Evolutionary conservation across 2,329 filamentous ascomycete species (phyloP), one percentile per base, ranked within the genome.

Genomic region (Dichotomopilus funicola): DNA sequence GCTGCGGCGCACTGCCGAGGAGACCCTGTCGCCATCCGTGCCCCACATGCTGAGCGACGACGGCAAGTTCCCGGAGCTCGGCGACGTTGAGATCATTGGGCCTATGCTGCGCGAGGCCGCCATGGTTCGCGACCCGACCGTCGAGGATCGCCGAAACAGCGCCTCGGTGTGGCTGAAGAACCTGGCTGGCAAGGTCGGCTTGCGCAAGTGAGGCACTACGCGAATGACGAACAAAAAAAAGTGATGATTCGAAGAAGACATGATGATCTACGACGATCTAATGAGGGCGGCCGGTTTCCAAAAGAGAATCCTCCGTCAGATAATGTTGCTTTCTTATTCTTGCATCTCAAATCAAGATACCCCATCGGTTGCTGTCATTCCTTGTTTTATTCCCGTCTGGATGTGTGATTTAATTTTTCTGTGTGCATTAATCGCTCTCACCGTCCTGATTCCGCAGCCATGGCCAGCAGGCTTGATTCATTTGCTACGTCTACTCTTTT

Each of bases 81-180:
- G 91, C 51, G 91, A 96, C 65, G 87, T 91, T 64, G 91, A 95
- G 70, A 95, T 96, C 67, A 90, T 96, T 45, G 91, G 91, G 1
- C 91, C 91, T 6, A 96, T 96, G 91, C 82, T 84, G 63, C 79
- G 80, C 10, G 78, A 81, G 61, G 73, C 75, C 41, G 72, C 75
- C 59, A 82, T 82, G 79, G 69, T 71, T 35, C 72, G 76, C 47
- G 70, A 72, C 13, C 68, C 67, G 41, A 68, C 71, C 11, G 59
- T 62, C 1, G 62, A 66, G 55, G 75, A 78, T 45, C 73, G 75
- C 60, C 72, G 72, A 60, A 75, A 72, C 59, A 65, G 71, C 13
- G 67, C 70, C 41, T 73, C 73, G 19, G 63, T 60, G 51, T 79
- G 80, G 65, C 75, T 77, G 73, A 77, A 73, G 63, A 75, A 64